Evolutionary conservation across 805 yeast species (phyloP), one percentile per base, ranked within the genome.

Genomic region (Ogataea zsoltii): DNA sequence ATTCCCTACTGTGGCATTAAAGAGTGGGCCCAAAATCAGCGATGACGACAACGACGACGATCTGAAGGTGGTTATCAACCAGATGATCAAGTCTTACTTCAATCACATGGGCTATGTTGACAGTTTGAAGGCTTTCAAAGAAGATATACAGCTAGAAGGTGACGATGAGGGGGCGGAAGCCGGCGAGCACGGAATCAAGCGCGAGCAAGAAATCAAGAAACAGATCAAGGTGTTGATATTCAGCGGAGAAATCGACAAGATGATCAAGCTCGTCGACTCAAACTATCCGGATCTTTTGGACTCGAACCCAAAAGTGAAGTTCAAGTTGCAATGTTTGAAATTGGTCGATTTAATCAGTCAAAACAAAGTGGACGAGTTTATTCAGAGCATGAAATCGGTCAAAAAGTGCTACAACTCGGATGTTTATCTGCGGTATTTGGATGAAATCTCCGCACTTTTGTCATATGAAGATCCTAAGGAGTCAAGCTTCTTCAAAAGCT

Each of bases 41-140:
- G 55, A 54, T 16, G 52, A 53, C n/a, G 38, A 34, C 10, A 56
- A 55, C 7, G 52, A 54, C 15, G 38, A 34, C n/a, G 59, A 56
- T 38, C 26, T 59, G 23, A 52, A 51, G 21, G 21, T 36, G 12
- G 34, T 56, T 19, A 45, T 46, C 12, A 62, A 61, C 46, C 38
- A 42, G 14, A 33, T 62, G 29, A 49, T 62, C n/a, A 51, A 68
- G n/a, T 63, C 72, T 12, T 83, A 82, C 57, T 72, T 84, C 31
- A 69, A 73, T n/a, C 79, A 81, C 55, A 72, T 74, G 43, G 89
- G 89, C 2, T 76, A 72, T 54, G 68, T 71, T 25, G 79, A 79
- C 44, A 75, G 80, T 2, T 76, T 80, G 2, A 68, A 68, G 46
- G 76, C 80, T 0, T 77, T 84, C 46, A 63, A 70, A 17, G 60